These are phyloP conservation scores for Russula vinacea DNA, from an alignment of 768 basidiomycete genomes.

Conservation along the genomic window DNA sequence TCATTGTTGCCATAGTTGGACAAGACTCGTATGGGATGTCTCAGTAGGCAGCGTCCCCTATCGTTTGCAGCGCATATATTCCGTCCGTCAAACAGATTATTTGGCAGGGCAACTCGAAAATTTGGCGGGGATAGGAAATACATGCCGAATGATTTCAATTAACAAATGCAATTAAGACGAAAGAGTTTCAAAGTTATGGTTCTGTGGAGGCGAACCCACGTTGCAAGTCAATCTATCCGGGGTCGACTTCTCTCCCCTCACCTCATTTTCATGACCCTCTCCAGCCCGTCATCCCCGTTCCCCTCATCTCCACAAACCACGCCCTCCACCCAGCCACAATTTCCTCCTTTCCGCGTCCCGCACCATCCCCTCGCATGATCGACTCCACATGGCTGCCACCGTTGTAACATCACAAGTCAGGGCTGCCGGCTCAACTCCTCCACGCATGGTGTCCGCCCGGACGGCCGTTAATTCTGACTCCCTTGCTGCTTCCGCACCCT, in stretches of 20 bases:
- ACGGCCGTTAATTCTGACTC: conserved; percentile 20
- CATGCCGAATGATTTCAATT: neutral
- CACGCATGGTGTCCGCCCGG: conserved; percentile 44
- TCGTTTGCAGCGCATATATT: too few relatives aligned
- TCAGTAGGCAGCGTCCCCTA: too few relatives aligned
- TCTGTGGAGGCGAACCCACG: too few relatives aligned
- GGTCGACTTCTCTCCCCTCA: neutral
- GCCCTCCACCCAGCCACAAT: neutral
- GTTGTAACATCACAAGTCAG: conserved; percentile 41
- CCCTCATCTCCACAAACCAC: neutral
- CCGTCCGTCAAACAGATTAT: too few relatives aligned
- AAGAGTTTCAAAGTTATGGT: neutral
- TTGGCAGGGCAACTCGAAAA: neutral
- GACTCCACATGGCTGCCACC: conserved; percentile 47
- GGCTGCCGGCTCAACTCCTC: conserved; percentile 42
- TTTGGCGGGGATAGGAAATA: neutral
- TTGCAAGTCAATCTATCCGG: too few relatives aligned
- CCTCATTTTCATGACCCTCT: neutral
- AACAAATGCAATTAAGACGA: neutral
- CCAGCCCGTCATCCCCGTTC: neutral
- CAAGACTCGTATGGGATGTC: too few relatives aligned
- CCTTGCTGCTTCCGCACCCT: neutral
- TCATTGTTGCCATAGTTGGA: neutral
- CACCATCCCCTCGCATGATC: conserved; percentile 25
- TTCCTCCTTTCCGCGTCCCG: neutral